Conservation (phyloP, 176 grass and related monocot genomes). For the Musa acuminata region DNA sequence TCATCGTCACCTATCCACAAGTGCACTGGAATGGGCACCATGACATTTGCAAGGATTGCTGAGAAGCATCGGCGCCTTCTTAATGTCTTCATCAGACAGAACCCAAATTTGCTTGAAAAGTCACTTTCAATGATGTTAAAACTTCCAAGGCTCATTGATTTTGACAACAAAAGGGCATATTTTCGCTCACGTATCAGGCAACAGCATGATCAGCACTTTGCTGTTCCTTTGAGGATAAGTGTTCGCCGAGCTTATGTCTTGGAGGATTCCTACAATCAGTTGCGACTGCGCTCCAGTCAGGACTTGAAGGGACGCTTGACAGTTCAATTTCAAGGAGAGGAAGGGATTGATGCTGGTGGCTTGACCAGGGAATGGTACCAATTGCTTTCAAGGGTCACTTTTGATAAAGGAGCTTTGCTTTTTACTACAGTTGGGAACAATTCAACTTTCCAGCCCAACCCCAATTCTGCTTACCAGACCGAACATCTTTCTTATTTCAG, state of each 20-base stretch:
- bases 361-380: slow-evolving; percentile 87
- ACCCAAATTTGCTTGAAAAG: slow-evolving; percentile 71
- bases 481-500: slow-evolving; percentile 92
- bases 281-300: slow-evolving; percentile 54
- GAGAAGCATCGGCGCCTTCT: slow-evolving; percentile 77
- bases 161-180: slow-evolving; percentile 81
- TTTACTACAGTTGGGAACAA: slow-evolving; percentile 81
- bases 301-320: slow-evolving; percentile 72
- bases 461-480: slow-evolving; percentile 75
- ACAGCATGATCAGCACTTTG: slow-evolving; percentile 60
- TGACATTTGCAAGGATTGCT: slow-evolving; percentile 52
- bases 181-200: slow-evolving; percentile 60
- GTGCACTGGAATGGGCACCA: slow-evolving; percentile 24
- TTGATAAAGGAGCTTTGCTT: slow-evolving; percentile 82
- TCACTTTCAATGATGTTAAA: slow-evolving; percentile 89
- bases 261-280: slow-evolving; percentile 81
- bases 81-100: slow-evolving; percentile 77
- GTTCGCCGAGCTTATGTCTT: slow-evolving; percentile 72
- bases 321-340: slow-evolving; percentile 84
- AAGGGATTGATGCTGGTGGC: slow-evolving; percentile 85
- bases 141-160: slow-evolving; percentile 74
- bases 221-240: slow-evolving; percentile 58
- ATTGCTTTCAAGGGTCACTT: slow-evolving; percentile 77
- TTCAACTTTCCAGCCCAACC: slow-evolving; percentile 78
- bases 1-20: slow-evolving; percentile 31